Percentiles rank a stretch among this genome's conserved stretches.
phyloP scores from a whole-genome alignment of 1,284 basidiomycete genomes.

The Ceratobasidium sp. region DNA sequence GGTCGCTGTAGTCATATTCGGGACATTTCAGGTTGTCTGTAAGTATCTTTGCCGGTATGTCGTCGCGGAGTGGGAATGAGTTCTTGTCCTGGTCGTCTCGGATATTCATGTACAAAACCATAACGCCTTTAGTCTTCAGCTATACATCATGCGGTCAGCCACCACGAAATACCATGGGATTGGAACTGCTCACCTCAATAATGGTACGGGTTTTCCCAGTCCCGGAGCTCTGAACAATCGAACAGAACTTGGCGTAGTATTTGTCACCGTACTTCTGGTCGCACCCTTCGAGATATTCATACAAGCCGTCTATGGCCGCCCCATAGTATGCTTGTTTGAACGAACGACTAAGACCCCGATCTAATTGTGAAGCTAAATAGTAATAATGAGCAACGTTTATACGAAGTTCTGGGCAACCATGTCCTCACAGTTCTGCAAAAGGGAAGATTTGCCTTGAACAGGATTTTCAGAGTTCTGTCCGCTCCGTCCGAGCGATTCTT shows the following conservation, averaged over 20 bases:
- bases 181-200: conserved; percentile 1
- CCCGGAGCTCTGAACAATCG: conserved; percentile 29
- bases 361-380: background rate
- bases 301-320: background rate
- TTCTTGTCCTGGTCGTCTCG: background rate
- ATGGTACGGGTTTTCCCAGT: conserved; percentile 25
- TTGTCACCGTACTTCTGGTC: background rate
- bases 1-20: background rate
- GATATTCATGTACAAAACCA: conserved; percentile 24
- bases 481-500: too few relatives aligned
- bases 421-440: too few relatives aligned
- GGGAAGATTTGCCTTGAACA: too few relatives aligned
- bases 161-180: background rate
- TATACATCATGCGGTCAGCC: background rate
- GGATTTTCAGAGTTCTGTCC: too few relatives aligned
- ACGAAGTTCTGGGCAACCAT: too few relatives aligned
- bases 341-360: background rate
- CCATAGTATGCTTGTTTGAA: background rate
- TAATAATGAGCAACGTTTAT: background rate
- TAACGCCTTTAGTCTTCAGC: background rate
- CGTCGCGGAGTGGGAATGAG: conserved; percentile 1
- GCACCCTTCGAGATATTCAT: background rate
- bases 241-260: conserved; percentile 18
- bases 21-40: background rate
- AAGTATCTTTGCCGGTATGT: background rate